These are phyloP conservation scores for Polytrichum commune DNA, from an alignment of 225 moss, liverwort and hornwort species.

Conservation along the genomic window DNA sequence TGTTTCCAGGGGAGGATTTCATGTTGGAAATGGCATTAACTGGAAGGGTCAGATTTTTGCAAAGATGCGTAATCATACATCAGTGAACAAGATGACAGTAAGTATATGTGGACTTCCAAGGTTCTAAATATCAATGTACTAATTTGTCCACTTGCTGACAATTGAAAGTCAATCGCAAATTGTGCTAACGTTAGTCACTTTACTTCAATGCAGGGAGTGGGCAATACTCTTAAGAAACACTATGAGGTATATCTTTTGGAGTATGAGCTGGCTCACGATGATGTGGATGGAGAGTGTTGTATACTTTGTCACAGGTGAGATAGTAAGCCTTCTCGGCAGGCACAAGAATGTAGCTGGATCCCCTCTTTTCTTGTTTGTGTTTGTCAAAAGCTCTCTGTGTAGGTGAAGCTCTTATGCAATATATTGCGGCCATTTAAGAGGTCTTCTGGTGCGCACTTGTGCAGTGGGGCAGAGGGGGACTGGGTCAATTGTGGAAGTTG, in stretches of 20 bases:
- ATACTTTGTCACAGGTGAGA: slow-evolving; percentile 94
- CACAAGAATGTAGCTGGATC: too few species aligned
- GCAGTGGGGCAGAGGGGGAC: slow-evolving; percentile 94
- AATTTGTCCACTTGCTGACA: too few species aligned
- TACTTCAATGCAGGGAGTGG: slow-evolving; percentile 61
- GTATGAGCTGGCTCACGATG: slow-evolving; percentile 98
- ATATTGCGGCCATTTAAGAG: background rate
- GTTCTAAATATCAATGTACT: background rate
- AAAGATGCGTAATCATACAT: slow-evolving; percentile 98
- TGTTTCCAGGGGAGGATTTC: slow-evolving; percentile 98
- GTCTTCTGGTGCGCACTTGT: slow-evolving; percentile 4
- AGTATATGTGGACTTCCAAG: slow-evolving; percentile 14
- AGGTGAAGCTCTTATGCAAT: too few species aligned
- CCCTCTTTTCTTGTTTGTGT: too few species aligned
- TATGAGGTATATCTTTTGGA: slow-evolving; percentile 94
- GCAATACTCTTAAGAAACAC: slow-evolving; percentile 98
- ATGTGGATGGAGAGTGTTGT: slow-evolving; percentile 99
- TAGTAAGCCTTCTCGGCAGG: too few species aligned
- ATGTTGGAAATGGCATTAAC: slow-evolving; percentile 98
- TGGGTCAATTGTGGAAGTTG: slow-evolving; percentile 99
- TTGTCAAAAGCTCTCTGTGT: too few species aligned
- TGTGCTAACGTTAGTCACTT: too few species aligned
- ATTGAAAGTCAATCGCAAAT: too few species aligned
- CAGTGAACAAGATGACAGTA: slow-evolving; percentile 98
- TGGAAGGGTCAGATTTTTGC: slow-evolving; percentile 99